These are phyloP conservation scores for Blastomyces parvus DNA, from an alignment of 2,329 filamentous ascomycete species.

Conservation along the genomic window DNA sequence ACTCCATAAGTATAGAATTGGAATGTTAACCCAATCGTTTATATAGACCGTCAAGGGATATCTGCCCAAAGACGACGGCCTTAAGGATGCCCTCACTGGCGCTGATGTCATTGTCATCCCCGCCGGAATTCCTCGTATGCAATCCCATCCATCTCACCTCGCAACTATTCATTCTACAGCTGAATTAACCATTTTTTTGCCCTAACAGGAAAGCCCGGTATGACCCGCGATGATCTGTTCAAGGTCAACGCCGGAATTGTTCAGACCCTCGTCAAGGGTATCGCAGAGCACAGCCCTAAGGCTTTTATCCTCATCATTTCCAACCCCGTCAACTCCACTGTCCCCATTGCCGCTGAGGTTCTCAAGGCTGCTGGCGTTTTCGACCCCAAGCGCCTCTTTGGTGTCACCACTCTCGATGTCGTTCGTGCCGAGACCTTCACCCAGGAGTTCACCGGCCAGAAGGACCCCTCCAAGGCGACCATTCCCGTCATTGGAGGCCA, in stretches of 20 bases:
- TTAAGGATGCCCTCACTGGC: conserved; percentile 80
- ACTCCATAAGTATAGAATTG: too few species aligned
- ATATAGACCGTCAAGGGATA: conserved; percentile 73
- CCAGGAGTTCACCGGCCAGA: conserved; percentile 70
- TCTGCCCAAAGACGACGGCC: conserved; percentile 74
- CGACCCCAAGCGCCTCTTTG: conserved; percentile 90
- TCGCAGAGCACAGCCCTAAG: conserved; percentile 81
- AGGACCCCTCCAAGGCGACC: conserved; percentile 69
- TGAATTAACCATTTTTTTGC: conserved; percentile 18
- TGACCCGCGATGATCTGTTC: conserved; percentile 99
- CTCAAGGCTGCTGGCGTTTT: conserved; percentile 90
- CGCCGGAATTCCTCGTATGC: conserved; percentile 90
- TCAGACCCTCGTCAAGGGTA: conserved; percentile 79
- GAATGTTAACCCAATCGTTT: background rate
- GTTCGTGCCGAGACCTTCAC: conserved; percentile 97
- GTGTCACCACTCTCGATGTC: conserved; percentile 96
- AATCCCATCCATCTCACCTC: conserved; percentile 2
- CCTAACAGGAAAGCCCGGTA: conserved; percentile 84
- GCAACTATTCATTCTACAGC: conserved; percentile 1
- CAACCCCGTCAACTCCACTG: conserved; percentile 98
- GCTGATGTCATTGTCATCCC: conserved; percentile 96
- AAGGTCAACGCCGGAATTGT: conserved; percentile 99
- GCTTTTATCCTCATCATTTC: conserved; percentile 95
- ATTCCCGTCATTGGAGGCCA: conserved; percentile 94
- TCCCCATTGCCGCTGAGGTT: conserved; percentile 93